phyloP scores from a whole-genome alignment of 345 rosid species.

The Hevea brasiliensis region DNA sequence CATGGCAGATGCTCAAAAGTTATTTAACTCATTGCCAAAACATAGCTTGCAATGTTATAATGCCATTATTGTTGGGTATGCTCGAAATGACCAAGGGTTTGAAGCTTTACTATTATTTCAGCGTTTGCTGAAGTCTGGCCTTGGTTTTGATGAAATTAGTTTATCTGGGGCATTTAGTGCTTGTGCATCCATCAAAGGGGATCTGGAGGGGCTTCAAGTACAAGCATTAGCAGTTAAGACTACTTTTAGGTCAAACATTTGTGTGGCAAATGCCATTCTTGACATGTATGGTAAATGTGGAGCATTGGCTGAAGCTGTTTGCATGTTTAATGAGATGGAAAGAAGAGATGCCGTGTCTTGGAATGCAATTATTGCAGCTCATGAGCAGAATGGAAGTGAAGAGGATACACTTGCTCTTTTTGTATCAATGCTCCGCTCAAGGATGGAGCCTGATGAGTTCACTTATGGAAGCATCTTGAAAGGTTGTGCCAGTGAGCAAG shows the following conservation, averaged over 20 bases:
- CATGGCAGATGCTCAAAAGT: slow-evolving; percentile 60
- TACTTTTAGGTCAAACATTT: slow-evolving; percentile 41
- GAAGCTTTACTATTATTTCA: slow-evolving; percentile 64
- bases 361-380: slow-evolving; percentile 88
- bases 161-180: slow-evolving; percentile 85
- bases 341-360: slow-evolving; percentile 81
- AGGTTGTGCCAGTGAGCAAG: slow-evolving; percentile 65
- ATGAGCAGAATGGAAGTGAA: slow-evolving; percentile 71
- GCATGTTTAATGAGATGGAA: slow-evolving; percentile 66
- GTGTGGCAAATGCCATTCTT: slow-evolving; percentile 77
- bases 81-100: slow-evolving; percentile 50
- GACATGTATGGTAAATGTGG: slow-evolving; percentile 95
- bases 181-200: slow-evolving; percentile 65
- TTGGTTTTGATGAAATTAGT: slow-evolving; percentile 74
- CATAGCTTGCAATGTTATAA: slow-evolving; percentile 72
- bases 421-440: slow-evolving; percentile 59
- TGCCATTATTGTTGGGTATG: slow-evolving; percentile 79
- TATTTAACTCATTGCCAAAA: slow-evolving; percentile 60
- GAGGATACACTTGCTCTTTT: slow-evolving; percentile 56
- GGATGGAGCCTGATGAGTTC: slow-evolving; percentile 80
- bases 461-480: slow-evolving; percentile 91
- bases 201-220: slow-evolving; percentile 66
- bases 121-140: slow-evolving; percentile 49
- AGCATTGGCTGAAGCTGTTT: slow-evolving; percentile 63
- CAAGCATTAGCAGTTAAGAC: slow-evolving; percentile 68